Base-by-base conservation (phyloP, 2,329 filamentous ascomycete genomes). In the Fusarium gaditjirri region DNA sequence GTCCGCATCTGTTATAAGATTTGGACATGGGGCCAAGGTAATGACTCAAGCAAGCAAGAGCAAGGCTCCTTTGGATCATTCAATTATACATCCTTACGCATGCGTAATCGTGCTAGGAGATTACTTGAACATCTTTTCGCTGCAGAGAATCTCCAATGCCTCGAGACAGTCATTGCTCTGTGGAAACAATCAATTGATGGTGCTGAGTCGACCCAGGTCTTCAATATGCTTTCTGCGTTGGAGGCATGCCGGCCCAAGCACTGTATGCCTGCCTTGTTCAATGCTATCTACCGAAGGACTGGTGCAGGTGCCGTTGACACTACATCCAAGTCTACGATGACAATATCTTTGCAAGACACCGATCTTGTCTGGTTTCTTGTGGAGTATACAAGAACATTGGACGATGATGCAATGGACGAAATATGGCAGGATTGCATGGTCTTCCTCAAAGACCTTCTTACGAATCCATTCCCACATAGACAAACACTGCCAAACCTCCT, bases 361-460 rank as follows among this genome's bases (percentile, higher is more conserved):
- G 95, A 98, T 77, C 85, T 99, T 16, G 93, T 95, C 13, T 89
- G 92, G 13, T 99, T 99, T 80, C 83, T 98, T 47, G 93, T 97
- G 12, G 93, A 96, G 70, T 99, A 99, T 80, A 92, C 94, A 1
- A 89, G 89, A 35, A 96, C 95, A 1, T 86, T 98, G 17, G 96
- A 99, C 78, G 96, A 99, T 77, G 96, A 99, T 83, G 93, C 96
- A 21, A 95, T 98, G 88, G 96, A 99, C 77, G 96, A 99, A 81
- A 97, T 99, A 53, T 99, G 96, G 96, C 88, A 91, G 43, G 95
- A 99, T 79, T 99, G 95, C 80, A 94, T 95, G 77, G 89, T 92
- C 0, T 99, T 99, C 80, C 82, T 98, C 67, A 92, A 91, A 71
- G 97, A 99, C 79, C 88, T 99, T 33, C 86, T 99, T 33, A 91